Percentiles rank a stretch among this genome's conserved stretches.
These are phyloP conservation scores for Beauveria scarabaeidicola DNA, from an alignment of 2,329 filamentous ascomycete species.

Conservation along the genomic window DNA sequence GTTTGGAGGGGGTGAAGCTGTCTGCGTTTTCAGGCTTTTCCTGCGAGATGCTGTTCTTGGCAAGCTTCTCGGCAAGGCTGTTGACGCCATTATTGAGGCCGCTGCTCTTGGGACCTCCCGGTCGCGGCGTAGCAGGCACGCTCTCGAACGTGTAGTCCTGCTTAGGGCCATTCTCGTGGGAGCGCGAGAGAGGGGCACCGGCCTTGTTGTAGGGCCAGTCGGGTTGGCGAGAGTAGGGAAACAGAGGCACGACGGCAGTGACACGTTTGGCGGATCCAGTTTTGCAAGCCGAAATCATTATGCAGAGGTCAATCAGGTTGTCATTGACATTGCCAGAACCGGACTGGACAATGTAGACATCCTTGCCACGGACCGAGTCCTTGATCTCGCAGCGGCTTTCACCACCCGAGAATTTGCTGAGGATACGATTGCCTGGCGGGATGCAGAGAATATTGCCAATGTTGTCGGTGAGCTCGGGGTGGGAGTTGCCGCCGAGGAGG, in stretches of 20 bases:
- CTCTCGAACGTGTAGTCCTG: conserved; percentile 84
- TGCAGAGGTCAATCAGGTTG: conserved; percentile 90
- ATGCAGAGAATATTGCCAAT: conserved; percentile 87
- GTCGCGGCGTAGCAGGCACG: conserved; percentile 75
- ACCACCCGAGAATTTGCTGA: conserved; percentile 89
- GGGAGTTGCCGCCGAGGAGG: conserved; percentile 85
- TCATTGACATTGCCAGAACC: conserved; percentile 92
- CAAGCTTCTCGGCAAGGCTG: conserved; percentile 61
- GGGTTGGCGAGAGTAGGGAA: conserved; percentile 93
- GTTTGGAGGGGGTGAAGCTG: conserved; percentile 24
- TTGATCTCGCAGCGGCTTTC: conserved; percentile 93
- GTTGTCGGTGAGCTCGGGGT: conserved; percentile 76
- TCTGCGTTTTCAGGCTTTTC: conserved; percentile 24
- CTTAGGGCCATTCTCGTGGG: conserved; percentile 24
- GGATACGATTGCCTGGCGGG: conserved; percentile 71
- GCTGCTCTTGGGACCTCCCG: conserved; percentile 57
- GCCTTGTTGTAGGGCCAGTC: conserved; percentile 96
- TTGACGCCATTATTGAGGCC: conserved; percentile 61
- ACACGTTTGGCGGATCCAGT: conserved; percentile 85
- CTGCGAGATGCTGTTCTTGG: conserved; percentile 53
- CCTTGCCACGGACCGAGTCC: conserved; percentile 93
- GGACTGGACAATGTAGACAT: conserved; percentile 97
- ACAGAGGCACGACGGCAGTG: conserved; percentile 87
- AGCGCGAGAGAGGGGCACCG: conserved; percentile 76
- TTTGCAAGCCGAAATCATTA: conserved; percentile 98